Conservation (phyloP, 1,284 basidiomycete genomes). For the Trametes polyzona region DNA sequence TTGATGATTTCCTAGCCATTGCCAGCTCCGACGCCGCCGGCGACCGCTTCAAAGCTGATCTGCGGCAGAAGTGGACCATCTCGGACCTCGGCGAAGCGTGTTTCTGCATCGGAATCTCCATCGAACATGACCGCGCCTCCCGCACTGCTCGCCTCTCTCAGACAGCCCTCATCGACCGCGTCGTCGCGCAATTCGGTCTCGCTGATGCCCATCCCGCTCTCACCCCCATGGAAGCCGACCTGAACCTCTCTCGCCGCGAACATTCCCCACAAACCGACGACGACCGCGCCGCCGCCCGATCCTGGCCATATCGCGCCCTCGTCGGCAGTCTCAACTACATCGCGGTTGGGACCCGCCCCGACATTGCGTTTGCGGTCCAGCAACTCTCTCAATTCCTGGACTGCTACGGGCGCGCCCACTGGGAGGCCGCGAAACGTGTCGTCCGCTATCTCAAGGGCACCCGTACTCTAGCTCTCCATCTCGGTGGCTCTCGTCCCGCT, state of each 20-base stretch:
- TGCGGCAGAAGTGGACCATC: slow-evolving; percentile 19
- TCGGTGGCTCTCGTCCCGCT: slow-evolving; percentile 21
- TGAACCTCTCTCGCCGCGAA: background rate
- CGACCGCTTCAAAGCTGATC: slow-evolving; percentile 33
- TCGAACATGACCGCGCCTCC: slow-evolving; percentile 31
- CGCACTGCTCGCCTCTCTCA: slow-evolving; percentile 38
- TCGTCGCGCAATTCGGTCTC: slow-evolving; percentile 38
- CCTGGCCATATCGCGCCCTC: slow-evolving; percentile 15
- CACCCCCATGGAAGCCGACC: slow-evolving; percentile 11
- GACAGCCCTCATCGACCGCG: slow-evolving; percentile 39
- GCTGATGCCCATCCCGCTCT: slow-evolving; percentile 20
- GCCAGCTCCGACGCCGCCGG: slow-evolving; percentile 25
- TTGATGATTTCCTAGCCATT: slow-evolving; percentile 32
- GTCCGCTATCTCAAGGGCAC: slow-evolving; percentile 34
- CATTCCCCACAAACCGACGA: background rate
- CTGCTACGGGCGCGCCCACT: slow-evolving; percentile 23
- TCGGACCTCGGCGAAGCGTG: slow-evolving; percentile 25
- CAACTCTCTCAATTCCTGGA: slow-evolving; percentile 21
- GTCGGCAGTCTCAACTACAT: slow-evolving; percentile 26
- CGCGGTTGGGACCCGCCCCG: slow-evolving; percentile 21
- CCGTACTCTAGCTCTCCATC: slow-evolving; percentile 5
- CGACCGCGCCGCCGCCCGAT: background rate
- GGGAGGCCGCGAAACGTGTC: slow-evolving; percentile 28
- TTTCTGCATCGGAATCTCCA: slow-evolving; percentile 24
- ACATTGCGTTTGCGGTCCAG: slow-evolving; percentile 20